Evolutionary conservation across 495 filamentous ascomycete genomes (phyloP), one percentile per base, ranked within the genome.

Genomic region (Achaetomiella virescens): DNA sequence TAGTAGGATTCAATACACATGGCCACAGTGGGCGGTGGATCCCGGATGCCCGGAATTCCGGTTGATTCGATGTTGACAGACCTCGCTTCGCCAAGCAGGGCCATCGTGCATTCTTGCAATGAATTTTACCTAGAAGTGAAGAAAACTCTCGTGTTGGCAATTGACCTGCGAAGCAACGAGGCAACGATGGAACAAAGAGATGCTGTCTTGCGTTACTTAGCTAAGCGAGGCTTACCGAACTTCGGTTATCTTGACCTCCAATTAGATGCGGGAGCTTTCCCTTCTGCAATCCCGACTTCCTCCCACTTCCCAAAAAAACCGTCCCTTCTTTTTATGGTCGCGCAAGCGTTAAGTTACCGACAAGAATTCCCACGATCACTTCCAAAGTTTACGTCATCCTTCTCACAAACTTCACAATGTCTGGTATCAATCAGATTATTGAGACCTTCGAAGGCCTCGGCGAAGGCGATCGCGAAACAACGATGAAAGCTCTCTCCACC

Each of bases 401-500:
- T 15, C 14, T 17, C 38, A 1, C 4, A 37, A 38, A 21, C 20
- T 2, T 46, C 43, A 33, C 8, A 49, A 56, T 56, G 54, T 18
- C 54, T 0, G 45, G 45, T 15, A 43, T 56, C 45, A 56, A 49
- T 11, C 15, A 48, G 14, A 56, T 56, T 9, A 15, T 56, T 10
- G n/a, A 49, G 18, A 56, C 54, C 6, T 56, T 56, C 12, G 46
- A 46, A 21, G 20, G 36, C 9, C 52, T 55, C 21, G 46, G 43
- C 25, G 55, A 37, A 42, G 47, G 38, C 20, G 55, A 57, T 20
- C 55, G 47, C 25, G 55, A 48, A 12, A 44, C 40, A 2, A 47
- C 55, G 7, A 46, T 57, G 45, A 51, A 51, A 31, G 54, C 47
- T 17, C 45, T 59, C 6, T 54, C 57, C 3, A 48, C 49, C 33